Base-by-base conservation (phyloP, 805 yeast genomes). In the Barnettozyma sucrosica region DNA sequence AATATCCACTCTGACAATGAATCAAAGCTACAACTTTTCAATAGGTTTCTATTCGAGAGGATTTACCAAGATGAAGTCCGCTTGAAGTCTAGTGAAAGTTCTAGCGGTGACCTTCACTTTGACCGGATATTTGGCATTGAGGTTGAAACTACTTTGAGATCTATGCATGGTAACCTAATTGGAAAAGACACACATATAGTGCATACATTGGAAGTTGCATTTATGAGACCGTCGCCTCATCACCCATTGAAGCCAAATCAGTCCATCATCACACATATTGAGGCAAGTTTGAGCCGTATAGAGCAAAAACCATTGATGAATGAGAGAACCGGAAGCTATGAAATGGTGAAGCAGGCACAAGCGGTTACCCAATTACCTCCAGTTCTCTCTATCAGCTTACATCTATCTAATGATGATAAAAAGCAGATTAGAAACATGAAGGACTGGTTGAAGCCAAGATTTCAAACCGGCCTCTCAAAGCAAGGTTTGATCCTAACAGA, bases 401-500 rank as follows among this genome's bases (percentile, higher is more conserved):
- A 77, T 43, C 66, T 85, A 44, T 62, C 71, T 18, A 74, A 74
- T 37, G 76, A 75, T 24, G 87, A 83, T 46, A 72, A 79, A 69
- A 71, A 71, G 38, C 64, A 68, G 32, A 72, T 82, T 4, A 72
- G 78, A 48, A 61, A 67, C 43, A 70, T 69, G 25, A 70, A 71
- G 43, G 72, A 75, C 26, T 83, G 90, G 89, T 62, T 85, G 2
- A 74, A 75, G 10, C 78, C 80, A 3, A 82, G 75, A 51, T 84
- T 84, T 59, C 81, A 74, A 56, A 74, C 75, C 3, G 64, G 66
- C 5, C 62, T 66, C 20, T 64, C 68, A 20, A 68, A 66, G 26
- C 45, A 46, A 20, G 51, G 51, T 3, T 43, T 50, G 14, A 24
- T 47, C 6, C 36, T 50, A 13, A 44, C 51, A 16, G 51, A 50